Base-by-base conservation (phyloP, 1,139 yeast genomes). In the Kodamaea ohmeri region DNA sequence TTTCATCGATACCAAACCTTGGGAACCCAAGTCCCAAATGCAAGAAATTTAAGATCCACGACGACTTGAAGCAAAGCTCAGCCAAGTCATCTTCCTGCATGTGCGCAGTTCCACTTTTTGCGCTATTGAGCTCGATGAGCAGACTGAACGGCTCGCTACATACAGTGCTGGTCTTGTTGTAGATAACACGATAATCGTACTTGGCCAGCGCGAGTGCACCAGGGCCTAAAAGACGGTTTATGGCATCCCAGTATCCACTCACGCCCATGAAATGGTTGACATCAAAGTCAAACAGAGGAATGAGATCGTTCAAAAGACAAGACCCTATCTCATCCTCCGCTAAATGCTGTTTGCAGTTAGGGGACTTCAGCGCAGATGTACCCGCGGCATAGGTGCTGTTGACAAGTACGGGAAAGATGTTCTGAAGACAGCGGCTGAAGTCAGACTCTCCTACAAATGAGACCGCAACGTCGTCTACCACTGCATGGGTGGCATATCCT, bases 231-330 rank as follows among this genome's bases (percentile, higher is more conserved):
- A 80, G 64, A 25, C 68, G 70, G 17, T 73, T 72, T 7, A 83
- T 67, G 3, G 88, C 78, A 54, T 84, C 85, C 86, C 89, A 85
- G 58, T 83, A 85, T 31, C 89, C 95, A 49, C 89, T 81, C 2
- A 87, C 88, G 0, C 94, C 95, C 21, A 83, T 72, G 45, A 85
- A 85, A 46, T 78, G 81, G 47, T 80, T 78, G 28, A 78, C 63
- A 38, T 74, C 80, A 49, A 84, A 80, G 48, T 82, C 87, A 59
- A 86, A 79, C 1, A 78, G 72, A 0, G 95, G 95, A 14, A 77
- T 68, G 30, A 67, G 54, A 43, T 78, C 81, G 38, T 64, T 65
- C 30, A 77, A 54, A n/a, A 78, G 56, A 52, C 84, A 79, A 1
- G 78, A 61, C 39, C 72, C 64, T 3, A 61, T 66, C 66, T 32